Conservation (phyloP, 1,139 yeast species). For the Saccharomycopsis crataegensis region DNA sequence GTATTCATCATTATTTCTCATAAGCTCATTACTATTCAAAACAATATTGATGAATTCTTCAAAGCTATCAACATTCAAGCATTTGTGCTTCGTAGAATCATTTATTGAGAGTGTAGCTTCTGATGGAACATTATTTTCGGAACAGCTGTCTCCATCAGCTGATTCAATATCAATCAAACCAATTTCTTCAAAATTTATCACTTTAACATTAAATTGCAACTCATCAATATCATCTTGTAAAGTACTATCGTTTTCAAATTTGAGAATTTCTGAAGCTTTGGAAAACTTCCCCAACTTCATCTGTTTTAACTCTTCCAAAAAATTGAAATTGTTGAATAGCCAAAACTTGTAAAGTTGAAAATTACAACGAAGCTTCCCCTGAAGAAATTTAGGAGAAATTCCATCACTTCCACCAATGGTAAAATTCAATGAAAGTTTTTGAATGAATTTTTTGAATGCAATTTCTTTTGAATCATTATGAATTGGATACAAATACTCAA, state of each 20-base stretch:
- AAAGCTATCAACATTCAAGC: too few relatives aligned
- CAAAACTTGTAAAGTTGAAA: slow-evolving; percentile 9
- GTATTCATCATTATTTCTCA: background rate
- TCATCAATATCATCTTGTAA: background rate
- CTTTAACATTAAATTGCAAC: slow-evolving; percentile 8
- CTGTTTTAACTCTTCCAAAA: background rate
- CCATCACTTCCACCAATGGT: too few relatives aligned
- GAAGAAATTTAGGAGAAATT: background rate
- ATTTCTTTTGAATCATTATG: background rate
- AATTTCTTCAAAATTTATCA: slow-evolving; percentile 6
- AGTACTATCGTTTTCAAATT: background rate
- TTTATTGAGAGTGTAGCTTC: too few relatives aligned
- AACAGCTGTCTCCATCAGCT: background rate
- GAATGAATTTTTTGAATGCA: background rate
- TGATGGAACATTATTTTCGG: background rate
- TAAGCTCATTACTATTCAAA: background rate
- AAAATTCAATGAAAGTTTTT: background rate
- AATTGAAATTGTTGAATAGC: slow-evolving; percentile 14
- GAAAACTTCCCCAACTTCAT: background rate
- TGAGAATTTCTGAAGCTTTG: background rate
- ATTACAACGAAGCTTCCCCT: slow-evolving; percentile 5
- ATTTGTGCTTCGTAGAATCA: background rate
- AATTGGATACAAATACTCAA: background rate
- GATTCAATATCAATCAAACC: background rate
- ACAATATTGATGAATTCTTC: background rate